Evolutionary conservation across 352 stramenopile genomes (phyloP), one percentile per base, ranked within the genome.

Genomic region (Thalassiosira livingstoniorum): DNA sequence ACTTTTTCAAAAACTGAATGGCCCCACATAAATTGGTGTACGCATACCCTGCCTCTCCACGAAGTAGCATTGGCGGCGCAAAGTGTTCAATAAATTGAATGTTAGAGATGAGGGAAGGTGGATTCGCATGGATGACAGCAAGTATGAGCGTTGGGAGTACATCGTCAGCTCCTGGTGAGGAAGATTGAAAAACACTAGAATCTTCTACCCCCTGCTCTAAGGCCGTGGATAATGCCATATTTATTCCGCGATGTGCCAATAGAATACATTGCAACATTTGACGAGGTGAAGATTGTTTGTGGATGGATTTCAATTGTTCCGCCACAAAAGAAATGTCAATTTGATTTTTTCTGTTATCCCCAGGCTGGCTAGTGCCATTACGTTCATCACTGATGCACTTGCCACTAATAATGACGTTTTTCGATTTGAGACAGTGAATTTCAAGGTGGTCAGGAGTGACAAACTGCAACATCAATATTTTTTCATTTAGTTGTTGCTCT

Each of bases 1-100:
- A 71, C 43, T 90, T 87, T 37, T 80, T 81, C 4, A 93, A 65
- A 76, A 92, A 93, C 65, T 93, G 86, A 10, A 92, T 75, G 31
- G 88, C 88, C 29, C 86, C 82, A 35, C 89, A 94, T 2, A 94
- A 74, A 61, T 91, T 93, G n/a, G 90, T 93, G 55, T 85, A 92
- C 0, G 88, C 88, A 82, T 94, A 94, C 57, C 88, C 90, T 47
- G 85, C 82, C 80, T 94, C 88, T 64, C 90, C 90, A 64, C 85
- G 55, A 32, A 92, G 43, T 63, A 92, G 80, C 66, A 87, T 78
- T 0, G 57, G 58, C 27, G 69, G 35, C 15, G 87, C 71, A 88
- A 93, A 93, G 11, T 55, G n/a, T 78, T 93, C 88, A 60, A 94
- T 79, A 21, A 93, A 82, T 43, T 72, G 53, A 23, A 94, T 61